A percentile compares a stretch with the other conserved stretches of the same genome.
These are phyloP conservation scores for Mycena olivaceomarginata DNA, from an alignment of 768 basidiomycete species.

Conservation along the genomic window DNA sequence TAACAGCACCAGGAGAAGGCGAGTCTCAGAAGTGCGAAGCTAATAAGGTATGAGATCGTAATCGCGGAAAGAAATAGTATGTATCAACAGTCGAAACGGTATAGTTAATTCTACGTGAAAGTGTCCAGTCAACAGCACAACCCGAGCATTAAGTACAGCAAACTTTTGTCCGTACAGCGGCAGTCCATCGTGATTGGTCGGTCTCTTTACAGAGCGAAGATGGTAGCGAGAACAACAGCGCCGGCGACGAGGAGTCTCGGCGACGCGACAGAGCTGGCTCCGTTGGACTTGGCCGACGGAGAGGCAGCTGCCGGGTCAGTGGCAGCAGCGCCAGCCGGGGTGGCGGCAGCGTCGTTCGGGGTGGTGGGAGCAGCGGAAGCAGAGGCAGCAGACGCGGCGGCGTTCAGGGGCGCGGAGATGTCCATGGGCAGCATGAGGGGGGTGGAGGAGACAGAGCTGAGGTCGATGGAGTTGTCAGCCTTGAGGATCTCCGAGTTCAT, in stretches of 20 bases:
- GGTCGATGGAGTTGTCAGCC: constrained; percentile 70
- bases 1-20: constrained; percentile 48
- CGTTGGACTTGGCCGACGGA: constrained; percentile 49
- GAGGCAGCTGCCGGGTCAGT: constrained; percentile 50
- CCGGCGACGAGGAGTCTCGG: constrained; percentile 70
- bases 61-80: constrained; percentile 41
- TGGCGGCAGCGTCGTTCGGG: constrained; percentile 37
- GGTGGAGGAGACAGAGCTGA: constrained; percentile 62
- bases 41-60: constrained; percentile 41
- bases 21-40: constrained; percentile 45
- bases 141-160: constrained; percentile 43
- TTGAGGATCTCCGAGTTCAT: constrained; percentile 71
- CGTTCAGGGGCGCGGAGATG: constrained; percentile 66
- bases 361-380: constrained; percentile 45
- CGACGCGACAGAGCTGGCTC: constrained; percentile 68
- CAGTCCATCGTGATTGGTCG: constrained; percentile 39
- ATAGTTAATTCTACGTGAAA: constrained; percentile 52
- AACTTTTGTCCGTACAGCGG: constrained; percentile 39
- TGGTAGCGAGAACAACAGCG: constrained; percentile 65
- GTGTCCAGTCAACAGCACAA: constrained; percentile 40
- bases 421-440: constrained; percentile 79
- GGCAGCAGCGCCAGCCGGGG: constrained; percentile 52
- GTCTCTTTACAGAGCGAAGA: constrained; percentile 68
- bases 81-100: constrained; percentile 50
- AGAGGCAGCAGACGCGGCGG: constrained; percentile 51